Conservation (phyloP, 2,329 filamentous ascomycete species). For the Raffaelea deltoideospora region DNA sequence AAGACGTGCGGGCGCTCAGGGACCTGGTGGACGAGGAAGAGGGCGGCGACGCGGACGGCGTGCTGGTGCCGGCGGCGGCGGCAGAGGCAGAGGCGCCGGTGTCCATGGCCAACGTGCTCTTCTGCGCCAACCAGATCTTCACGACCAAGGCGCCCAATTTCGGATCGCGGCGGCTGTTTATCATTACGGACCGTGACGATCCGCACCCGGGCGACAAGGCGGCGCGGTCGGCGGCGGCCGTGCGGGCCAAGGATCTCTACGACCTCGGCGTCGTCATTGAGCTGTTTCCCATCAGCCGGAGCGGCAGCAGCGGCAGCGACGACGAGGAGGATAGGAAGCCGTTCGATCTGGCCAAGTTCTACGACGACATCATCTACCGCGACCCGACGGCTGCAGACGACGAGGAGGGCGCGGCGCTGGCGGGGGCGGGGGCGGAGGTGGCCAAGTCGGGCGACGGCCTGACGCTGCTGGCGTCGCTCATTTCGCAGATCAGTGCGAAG, state of each 20-base stretch:
- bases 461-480: constrained; percentile 55
- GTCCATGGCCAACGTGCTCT: constrained; percentile 88
- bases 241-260: constrained; percentile 86
- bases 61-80: constrained; percentile 50
- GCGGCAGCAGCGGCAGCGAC: too few species aligned
- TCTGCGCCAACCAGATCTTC: constrained; percentile 93
- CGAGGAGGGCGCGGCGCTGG: constrained; percentile 47
- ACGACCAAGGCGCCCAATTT: constrained; percentile 92
- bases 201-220: constrained; percentile 62
- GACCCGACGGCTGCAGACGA: constrained; percentile 52
- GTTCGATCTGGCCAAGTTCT: constrained; percentile 79
- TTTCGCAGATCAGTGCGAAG: constrained; percentile 87
- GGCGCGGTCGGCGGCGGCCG: constrained; percentile 60
- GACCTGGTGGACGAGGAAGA: constrained; percentile 65
- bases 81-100: constrained; percentile 47
- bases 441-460: constrained; percentile 46
- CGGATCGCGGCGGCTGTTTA: constrained; percentile 79
- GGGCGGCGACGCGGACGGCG: constrained; percentile 45
- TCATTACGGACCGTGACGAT: constrained; percentile 88
- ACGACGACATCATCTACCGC: constrained; percentile 92
- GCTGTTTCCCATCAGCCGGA: constrained; percentile 74
- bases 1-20: constrained; percentile 70
- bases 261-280: constrained; percentile 87
- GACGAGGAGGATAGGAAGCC: constrained; percentile 45
- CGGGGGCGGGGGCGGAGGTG: constrained; percentile 46